Conservation (phyloP, 805 yeast genomes). For the Candida jianshihensis region DNA sequence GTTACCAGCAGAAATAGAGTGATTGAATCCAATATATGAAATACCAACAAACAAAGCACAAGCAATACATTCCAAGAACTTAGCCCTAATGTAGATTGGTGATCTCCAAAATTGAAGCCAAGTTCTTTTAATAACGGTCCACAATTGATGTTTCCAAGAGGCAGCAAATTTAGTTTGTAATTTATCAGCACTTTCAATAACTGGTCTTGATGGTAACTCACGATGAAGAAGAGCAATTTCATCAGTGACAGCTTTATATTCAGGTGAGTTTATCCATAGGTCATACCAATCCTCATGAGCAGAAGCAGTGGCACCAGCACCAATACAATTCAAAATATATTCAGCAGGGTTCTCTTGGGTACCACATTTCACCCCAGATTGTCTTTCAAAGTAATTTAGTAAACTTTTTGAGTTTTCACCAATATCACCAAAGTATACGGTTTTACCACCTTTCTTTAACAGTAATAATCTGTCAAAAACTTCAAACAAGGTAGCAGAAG, state of each 20-base stretch:
- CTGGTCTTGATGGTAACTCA: too few species aligned
- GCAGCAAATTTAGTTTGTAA: constrained; percentile 40
- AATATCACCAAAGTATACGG: constrained; percentile 70
- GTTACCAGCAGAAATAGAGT: too few species aligned
- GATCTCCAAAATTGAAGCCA: constrained; percentile 65
- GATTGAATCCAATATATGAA: too few species aligned
- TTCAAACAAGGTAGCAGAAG: constrained; percentile 71
- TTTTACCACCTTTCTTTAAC: constrained; percentile 63
- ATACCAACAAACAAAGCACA: constrained; percentile 68
- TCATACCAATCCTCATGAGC: constrained; percentile 67
- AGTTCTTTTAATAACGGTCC: constrained; percentile 45
- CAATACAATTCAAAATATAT: constrained; percentile 86
- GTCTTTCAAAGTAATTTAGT: constrained; percentile 56
- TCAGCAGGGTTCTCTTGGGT: constrained; percentile 74
- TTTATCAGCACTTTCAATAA: too few species aligned
- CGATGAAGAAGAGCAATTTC: constrained; percentile 57
- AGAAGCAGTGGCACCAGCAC: constrained; percentile 77
- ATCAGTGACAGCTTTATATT: constrained; percentile 46
- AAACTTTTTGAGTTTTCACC: constrained; percentile 53
- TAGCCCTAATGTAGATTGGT: constrained; percentile 56
- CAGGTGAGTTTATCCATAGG: constrained; percentile 70
- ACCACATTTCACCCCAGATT: constrained; percentile 66
- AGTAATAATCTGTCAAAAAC: constrained; percentile 73
- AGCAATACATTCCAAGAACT: constrained; percentile 43
- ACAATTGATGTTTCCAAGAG: constrained; percentile 32